phyloP scores from a whole-genome alignment of 2,329 filamentous ascomycete genomes.

The Hymenoscyphus scutula region DNA sequence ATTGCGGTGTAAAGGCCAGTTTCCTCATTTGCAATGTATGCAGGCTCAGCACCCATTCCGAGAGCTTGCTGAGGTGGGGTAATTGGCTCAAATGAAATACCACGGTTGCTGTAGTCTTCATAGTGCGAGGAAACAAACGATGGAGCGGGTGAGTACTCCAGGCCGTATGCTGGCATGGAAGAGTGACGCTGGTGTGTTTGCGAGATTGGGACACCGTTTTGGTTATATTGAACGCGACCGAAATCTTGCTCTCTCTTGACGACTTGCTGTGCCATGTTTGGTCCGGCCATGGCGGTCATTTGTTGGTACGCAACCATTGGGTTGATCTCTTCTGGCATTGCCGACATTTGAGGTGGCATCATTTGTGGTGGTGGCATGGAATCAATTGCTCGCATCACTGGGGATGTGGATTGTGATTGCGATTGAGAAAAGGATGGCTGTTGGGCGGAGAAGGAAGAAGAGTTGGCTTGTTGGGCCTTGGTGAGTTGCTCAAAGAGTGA shows the following conservation, averaged over 20 bases:
- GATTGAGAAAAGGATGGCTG: constrained; percentile 49
- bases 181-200: constrained; percentile 88
- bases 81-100: constrained; percentile 93
- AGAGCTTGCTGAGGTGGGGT: constrained; percentile 91
- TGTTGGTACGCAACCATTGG: constrained; percentile 65
- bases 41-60: constrained; percentile 79
- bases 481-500: constrained; percentile 99
- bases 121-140: constrained; percentile 99
- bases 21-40: constrained; percentile 98
- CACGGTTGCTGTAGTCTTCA: constrained; percentile 95
- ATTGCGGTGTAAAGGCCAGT: constrained; percentile 94
- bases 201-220: constrained; percentile 80
- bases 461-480: constrained; percentile 98
- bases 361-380: constrained; percentile 91
- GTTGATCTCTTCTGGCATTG: constrained; percentile 59
- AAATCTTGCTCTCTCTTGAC: constrained; percentile 91
- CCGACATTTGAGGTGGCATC: constrained; percentile 58
- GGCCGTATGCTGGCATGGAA: constrained; percentile 93
- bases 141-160: constrained; percentile 96
- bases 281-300: constrained; percentile 61
- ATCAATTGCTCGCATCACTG: constrained; percentile 86
- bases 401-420: constrained; percentile 80
- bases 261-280: constrained; percentile 65
- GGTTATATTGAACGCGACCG: constrained; percentile 80
- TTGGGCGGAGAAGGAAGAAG: constrained; percentile 89